Conservation (phyloP, 225 moss, liverwort and hornwort genomes). For the Physcomitrellopsis africana region DNA sequence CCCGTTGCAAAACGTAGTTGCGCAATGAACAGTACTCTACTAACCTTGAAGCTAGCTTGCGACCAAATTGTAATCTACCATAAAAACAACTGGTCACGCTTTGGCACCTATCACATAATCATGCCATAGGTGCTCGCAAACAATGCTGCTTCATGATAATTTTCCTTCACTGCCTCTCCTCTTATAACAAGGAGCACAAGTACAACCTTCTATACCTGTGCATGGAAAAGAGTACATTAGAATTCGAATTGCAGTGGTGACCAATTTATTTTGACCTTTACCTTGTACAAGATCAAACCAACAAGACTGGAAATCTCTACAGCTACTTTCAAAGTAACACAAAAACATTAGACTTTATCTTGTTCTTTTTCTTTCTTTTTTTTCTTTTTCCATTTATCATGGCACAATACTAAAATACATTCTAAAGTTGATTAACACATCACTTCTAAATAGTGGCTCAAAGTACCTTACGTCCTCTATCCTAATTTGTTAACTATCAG, state of each 20-base stretch:
- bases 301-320: background rate
- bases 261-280: background rate
- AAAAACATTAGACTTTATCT: background rate
- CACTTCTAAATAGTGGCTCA: conserved; percentile 10
- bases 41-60: conserved; percentile 12
- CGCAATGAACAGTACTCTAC: background rate
- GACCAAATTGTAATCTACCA: background rate
- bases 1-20: too few species aligned
- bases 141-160: background rate
- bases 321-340: background rate
- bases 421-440: background rate
- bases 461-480: conserved; percentile 2
- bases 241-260: background rate
- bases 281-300: background rate
- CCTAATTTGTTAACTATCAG: background rate
- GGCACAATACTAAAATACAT: background rate
- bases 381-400: too few species aligned
- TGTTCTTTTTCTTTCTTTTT: background rate
- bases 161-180: conserved; percentile 9
- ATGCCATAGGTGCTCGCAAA: conserved; percentile 13
- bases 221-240: conserved; percentile 17
- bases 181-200: background rate
- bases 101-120: conserved; percentile 19
- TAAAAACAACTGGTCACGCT: conserved; percentile 35
- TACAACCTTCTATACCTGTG: conserved; percentile 27